Evolutionary conservation across 176 grass and related monocot genomes (phyloP).

Genomic region (Paspalum notatum): DNA sequence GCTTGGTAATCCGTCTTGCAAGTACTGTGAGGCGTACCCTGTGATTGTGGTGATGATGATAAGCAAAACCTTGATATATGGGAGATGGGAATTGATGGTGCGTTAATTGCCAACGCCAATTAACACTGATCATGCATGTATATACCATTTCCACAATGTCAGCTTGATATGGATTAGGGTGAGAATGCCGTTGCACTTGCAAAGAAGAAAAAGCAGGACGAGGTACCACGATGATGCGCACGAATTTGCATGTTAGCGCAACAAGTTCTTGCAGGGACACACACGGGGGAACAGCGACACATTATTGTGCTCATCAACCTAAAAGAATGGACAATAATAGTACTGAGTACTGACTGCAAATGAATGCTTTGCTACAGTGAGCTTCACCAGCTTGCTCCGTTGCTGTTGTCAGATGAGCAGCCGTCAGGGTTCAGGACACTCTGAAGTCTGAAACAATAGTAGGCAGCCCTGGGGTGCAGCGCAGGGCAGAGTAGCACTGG

Average conservation of each 20-base stretch:
- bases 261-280: background rate
- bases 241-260: background rate
- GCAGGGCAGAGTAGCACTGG: slow-evolving; percentile 38
- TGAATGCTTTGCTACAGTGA: slow-evolving; percentile 35
- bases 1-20: background rate
- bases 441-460: background rate
- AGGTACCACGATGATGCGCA: background rate
- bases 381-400: slow-evolving; percentile 30
- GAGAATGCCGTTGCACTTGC: no score
- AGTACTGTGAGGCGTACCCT: background rate
- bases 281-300: background rate
- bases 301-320: background rate
- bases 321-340: background rate
- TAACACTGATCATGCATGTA: background rate
- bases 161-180: background rate
- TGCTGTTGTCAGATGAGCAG: background rate
- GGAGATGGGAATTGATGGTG: background rate
- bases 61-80: background rate
- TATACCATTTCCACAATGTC: background rate
- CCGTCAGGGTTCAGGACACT: background rate
- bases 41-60: background rate
- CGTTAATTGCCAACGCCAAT: background rate
- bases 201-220: no score
- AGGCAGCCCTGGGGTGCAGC: background rate
- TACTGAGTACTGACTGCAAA: slow-evolving; percentile 31